Conservation (phyloP, 2,329 filamentous ascomycete genomes). For the Fusarium nygamai region DNA sequence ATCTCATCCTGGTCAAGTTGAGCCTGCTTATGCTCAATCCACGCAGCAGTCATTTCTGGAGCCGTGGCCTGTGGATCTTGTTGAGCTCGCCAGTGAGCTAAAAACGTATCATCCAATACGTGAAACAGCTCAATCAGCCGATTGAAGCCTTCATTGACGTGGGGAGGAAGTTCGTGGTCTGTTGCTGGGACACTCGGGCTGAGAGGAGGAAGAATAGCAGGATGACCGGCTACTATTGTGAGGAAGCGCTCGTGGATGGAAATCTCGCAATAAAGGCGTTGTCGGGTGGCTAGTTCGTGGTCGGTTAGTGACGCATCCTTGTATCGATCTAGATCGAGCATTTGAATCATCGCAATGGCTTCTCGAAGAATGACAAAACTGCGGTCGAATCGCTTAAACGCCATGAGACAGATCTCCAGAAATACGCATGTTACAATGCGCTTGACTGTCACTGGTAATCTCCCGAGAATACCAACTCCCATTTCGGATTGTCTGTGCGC, state of each 20-base stretch:
- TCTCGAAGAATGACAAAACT: constrained; percentile 62
- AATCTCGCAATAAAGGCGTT: constrained; percentile 64
- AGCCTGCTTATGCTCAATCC: constrained; percentile 54
- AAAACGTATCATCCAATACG: constrained; percentile 51
- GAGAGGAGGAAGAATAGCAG: constrained; percentile 47
- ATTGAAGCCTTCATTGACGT: constrained; percentile 51
- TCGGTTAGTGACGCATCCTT: constrained; percentile 17
- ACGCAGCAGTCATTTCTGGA: constrained; percentile 47
- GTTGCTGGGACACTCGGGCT: constrained; percentile 39
- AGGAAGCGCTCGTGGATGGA: constrained; percentile 68
- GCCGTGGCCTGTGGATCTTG: constrained; percentile 29
- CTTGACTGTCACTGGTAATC: constrained; percentile 53
- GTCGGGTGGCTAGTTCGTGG: constrained; percentile 39
- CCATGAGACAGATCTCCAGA: constrained; percentile 63
- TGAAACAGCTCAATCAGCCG: constrained; percentile 50
- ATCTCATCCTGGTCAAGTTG: constrained; percentile 52
- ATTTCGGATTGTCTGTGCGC: constrained; percentile 44
- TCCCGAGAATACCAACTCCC: constrained; percentile 45
- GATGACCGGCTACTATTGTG: constrained; percentile 59
- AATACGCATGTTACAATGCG: constrained; percentile 61
- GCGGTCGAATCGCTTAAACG: constrained; percentile 58
- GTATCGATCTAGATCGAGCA: constrained; percentile 26
- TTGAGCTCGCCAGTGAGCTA: constrained; percentile 51
- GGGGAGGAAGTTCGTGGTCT: constrained; percentile 46
- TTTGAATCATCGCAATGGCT: constrained; percentile 51